Evolutionary conservation across 2,329 filamentous ascomycete species (phyloP).

Genomic region (Periglandula ipomoeae): DNA sequence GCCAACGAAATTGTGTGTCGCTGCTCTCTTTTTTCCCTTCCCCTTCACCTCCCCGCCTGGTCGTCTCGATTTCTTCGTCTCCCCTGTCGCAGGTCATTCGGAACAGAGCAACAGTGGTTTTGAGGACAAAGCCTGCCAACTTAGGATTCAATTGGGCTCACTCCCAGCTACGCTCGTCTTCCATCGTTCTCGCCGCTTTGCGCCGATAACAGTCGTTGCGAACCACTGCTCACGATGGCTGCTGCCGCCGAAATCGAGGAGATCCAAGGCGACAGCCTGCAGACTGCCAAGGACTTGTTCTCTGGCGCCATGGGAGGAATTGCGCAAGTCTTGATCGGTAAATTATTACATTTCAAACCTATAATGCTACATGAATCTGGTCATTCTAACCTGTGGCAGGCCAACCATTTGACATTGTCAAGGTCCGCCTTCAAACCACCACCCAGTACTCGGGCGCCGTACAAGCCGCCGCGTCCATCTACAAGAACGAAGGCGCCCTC

Average conservation of each 20-base stretch:
- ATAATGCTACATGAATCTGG: no score
- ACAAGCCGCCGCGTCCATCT: constrained; percentile 74
- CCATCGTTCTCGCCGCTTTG: background rate
- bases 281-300: constrained; percentile 81
- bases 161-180: no score
- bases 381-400: constrained; percentile 30
- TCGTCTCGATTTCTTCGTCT: no score
- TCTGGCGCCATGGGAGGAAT: constrained; percentile 85
- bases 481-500: constrained; percentile 73
- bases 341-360: no score
- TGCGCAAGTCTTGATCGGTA: constrained; percentile 89
- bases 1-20: no score
- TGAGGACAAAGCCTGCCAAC: no score
- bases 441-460: constrained; percentile 72
- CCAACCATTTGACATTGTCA: constrained; percentile 83
- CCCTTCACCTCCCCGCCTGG: background rate
- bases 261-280: constrained; percentile 27
- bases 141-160: background rate
- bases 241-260: constrained; percentile 6
- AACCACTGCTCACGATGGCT: constrained; percentile 1
- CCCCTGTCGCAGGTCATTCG: no score
- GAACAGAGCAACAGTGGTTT: background rate
- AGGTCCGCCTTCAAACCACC: constrained; percentile 90
- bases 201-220: background rate
- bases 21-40: background rate